phyloP scores from a whole-genome alignment of 1,284 basidiomycete genomes.

The Fomitopsis pinicola region DNA sequence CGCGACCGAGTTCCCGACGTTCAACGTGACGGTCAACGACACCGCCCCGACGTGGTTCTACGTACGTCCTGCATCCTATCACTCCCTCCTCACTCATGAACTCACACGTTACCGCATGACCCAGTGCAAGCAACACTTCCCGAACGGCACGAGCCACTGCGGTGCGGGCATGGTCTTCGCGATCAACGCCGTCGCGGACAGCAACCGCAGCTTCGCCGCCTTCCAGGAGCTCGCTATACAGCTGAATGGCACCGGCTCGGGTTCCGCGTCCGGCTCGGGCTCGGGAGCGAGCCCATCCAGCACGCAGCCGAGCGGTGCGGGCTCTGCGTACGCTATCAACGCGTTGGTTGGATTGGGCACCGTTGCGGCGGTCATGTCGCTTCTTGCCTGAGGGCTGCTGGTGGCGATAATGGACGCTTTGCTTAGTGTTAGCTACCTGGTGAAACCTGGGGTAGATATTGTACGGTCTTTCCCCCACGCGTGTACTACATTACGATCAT shows the following conservation, averaged over 20 bases:
- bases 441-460: too few species aligned
- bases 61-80: conserved; percentile 12
- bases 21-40: conserved; percentile 51
- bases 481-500: too few species aligned
- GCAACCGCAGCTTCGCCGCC: conserved; percentile 37
- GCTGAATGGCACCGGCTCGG: conserved; percentile 30
- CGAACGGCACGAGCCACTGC: conserved; percentile 32
- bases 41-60: conserved; percentile 43
- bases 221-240: conserved; percentile 33
- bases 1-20: conserved; percentile 45
- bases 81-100: not conserved
- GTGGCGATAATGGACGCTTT: not conserved
- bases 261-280: not conserved
- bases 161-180: conserved; percentile 41
- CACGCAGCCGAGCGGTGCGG: not conserved
- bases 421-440: not conserved
- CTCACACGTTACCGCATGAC: not conserved
- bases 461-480: not conserved
- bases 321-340: not conserved
- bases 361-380: not conserved
- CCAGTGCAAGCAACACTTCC: conserved; percentile 32
- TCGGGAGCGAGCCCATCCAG: conserved; percentile 1
- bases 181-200: conserved; percentile 36
- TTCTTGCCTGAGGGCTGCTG: not conserved
- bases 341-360: not conserved